Evolutionary conservation across 176 grass and related monocot species (phyloP).

Genomic region (Tillandsia leiboldiana): DNA sequence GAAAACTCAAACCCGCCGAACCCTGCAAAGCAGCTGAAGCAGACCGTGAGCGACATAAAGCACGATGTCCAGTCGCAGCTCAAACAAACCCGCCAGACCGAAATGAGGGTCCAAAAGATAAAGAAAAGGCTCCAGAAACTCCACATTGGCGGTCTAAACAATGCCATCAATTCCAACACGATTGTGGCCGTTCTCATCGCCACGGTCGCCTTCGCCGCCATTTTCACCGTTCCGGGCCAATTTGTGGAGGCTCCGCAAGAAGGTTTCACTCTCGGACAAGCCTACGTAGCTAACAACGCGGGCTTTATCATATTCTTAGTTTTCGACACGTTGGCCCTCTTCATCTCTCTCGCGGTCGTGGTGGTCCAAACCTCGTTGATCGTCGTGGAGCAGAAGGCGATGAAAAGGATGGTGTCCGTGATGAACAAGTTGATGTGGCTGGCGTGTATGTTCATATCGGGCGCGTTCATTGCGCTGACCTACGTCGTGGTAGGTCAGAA

Average conservation of each 20-base stretch:
- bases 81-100: slow-evolving; percentile 80
- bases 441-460: slow-evolving; percentile 70
- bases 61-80: slow-evolving; percentile 83
- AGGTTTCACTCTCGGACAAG: slow-evolving; percentile 50
- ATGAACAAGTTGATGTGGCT: slow-evolving; percentile 99
- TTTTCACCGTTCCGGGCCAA: slow-evolving; percentile 71
- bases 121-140: slow-evolving; percentile 81
- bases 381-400: slow-evolving; percentile 88
- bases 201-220: slow-evolving; percentile 87
- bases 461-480: slow-evolving; percentile 75
- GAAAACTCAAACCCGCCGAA: slow-evolving; percentile 72
- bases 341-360: slow-evolving; percentile 79
- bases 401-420: slow-evolving; percentile 87
- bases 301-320: slow-evolving; percentile 85
- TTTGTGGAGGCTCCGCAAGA: slow-evolving; percentile 22
- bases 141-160: slow-evolving; percentile 85
- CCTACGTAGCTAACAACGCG: slow-evolving; percentile 47
- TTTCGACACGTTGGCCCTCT: slow-evolving; percentile 77
- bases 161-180: slow-evolving; percentile 91
- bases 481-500: slow-evolving; percentile 66
- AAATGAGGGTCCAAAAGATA: slow-evolving; percentile 79
- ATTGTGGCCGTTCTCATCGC: slow-evolving; percentile 91
- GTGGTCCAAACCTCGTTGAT: slow-evolving; percentile 89
- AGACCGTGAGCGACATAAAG: slow-evolving; percentile 92
- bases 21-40: slow-evolving; percentile 81